Evolutionary conservation across 2,329 filamentous ascomycete genomes (phyloP).

Genomic region (Grosmannia clavigera): DNA sequence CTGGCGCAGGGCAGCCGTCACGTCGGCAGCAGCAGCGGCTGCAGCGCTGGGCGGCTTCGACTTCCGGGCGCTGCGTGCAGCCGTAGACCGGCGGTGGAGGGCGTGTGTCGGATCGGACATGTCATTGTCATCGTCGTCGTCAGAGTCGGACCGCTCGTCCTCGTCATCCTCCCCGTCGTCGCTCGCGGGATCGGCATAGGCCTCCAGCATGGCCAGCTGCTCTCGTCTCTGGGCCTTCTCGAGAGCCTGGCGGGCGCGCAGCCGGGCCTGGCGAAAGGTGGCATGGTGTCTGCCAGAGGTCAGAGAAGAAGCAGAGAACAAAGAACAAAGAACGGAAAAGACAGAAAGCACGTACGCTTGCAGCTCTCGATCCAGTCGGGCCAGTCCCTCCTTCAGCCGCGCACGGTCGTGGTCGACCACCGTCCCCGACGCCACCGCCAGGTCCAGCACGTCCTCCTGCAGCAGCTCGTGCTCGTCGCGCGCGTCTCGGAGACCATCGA

Average conservation of each 20-base stretch:
- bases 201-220: conserved; percentile 60
- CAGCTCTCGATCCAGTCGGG: conserved; percentile 57
- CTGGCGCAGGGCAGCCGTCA: conserved; percentile 70
- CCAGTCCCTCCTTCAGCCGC: conserved; percentile 53
- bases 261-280: conserved; percentile 70
- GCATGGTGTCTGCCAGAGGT: conserved; percentile 35
- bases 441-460: conserved; percentile 62
- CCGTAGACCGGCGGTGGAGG: conserved; percentile 12
- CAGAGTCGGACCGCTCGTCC: conserved; percentile 13
- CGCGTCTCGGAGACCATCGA: conserved; percentile 60
- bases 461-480: conserved; percentile 77
- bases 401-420: conserved; percentile 40
- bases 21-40: conserved; percentile 61
- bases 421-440: conserved; percentile 19
- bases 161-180: conserved; percentile 9
- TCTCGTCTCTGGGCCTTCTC: conserved; percentile 64
- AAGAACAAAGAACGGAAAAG: neutral
- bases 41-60: conserved; percentile 35
- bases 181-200: conserved; percentile 27
- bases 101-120: conserved; percentile 6
- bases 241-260: conserved; percentile 64
- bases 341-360: conserved; percentile 40
- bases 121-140: conserved; percentile 2
- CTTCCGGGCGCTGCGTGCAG: conserved; percentile 17
- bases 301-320: neutral